These are phyloP conservation scores for Coelastrella sp. DNA, from an alignment of 139 green algal species.

Conservation along the genomic window DNA sequence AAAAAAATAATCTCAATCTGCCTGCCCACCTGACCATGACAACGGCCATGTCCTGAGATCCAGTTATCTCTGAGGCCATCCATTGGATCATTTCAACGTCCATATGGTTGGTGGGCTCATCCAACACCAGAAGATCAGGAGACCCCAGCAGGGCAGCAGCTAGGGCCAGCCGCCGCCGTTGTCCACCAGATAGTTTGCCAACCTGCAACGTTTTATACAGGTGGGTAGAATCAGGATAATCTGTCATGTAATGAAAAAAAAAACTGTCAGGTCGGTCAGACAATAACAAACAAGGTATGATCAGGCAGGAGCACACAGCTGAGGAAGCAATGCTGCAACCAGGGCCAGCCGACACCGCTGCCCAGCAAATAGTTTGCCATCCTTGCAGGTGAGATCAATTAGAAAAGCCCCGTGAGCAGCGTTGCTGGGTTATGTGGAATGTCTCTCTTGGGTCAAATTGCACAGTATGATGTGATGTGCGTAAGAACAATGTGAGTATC, in stretches of 20 bases:
- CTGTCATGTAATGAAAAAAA: too few species aligned
- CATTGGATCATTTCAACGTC: conserved; percentile 62
- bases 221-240: not conserved
- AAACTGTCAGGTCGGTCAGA: too few species aligned
- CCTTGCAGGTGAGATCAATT: too few species aligned
- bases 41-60: conserved; percentile 65
- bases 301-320: not conserved
- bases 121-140: conserved; percentile 84
- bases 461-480: too few species aligned
- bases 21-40: conserved; percentile 78
- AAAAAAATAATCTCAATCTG: not conserved
- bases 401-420: too few species aligned
- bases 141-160: conserved; percentile 75
- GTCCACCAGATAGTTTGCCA: conserved; percentile 67
- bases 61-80: conserved; percentile 69
- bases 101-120: conserved; percentile 88
- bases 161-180: conserved; percentile 78
- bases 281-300: too few species aligned
- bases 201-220: conserved; percentile 50
- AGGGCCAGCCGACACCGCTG: conserved; percentile 80
- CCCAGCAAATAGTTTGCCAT: conserved; percentile 63
- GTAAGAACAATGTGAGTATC: too few species aligned
- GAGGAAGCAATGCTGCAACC: conserved; percentile 62
- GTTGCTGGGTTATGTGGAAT: too few species aligned
- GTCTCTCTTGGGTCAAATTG: too few species aligned